Percentiles rank a stretch among this genome's conserved stretches.
These are phyloP conservation scores for Globisporangium spiculum DNA, from an alignment of 352 stramenopile species.

Conservation along the genomic window DNA sequence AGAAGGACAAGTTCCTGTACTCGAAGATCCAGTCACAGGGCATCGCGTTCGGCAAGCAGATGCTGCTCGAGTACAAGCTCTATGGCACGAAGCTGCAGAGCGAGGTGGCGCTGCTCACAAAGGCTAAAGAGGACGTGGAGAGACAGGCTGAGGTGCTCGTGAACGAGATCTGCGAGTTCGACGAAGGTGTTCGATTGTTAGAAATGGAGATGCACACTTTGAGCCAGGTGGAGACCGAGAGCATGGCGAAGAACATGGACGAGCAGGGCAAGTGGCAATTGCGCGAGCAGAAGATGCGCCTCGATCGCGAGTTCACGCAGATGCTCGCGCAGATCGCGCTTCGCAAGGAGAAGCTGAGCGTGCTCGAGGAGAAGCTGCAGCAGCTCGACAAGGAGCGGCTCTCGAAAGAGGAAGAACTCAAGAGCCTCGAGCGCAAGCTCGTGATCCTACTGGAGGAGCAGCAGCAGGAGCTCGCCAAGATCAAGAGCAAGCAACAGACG, in stretches of 20 bases:
- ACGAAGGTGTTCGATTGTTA: conserved; percentile 87
- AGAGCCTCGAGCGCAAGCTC: conserved; percentile 91
- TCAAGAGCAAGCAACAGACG: conserved; percentile 53
- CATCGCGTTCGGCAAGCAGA: conserved; percentile 94
- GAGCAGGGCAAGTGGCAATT: conserved; percentile 85
- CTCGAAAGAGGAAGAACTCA: conserved; percentile 92
- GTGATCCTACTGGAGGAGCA: conserved; percentile 94
- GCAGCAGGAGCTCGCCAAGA: conserved; percentile 87
- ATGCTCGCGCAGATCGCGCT: conserved; percentile 94
- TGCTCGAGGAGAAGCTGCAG: conserved; percentile 86
- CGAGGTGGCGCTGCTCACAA: conserved; percentile 88
- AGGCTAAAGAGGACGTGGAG: conserved; percentile 89
- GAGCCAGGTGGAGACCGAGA: conserved; percentile 89
- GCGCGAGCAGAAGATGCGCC: conserved; percentile 92
- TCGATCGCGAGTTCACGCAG: conserved; percentile 93
- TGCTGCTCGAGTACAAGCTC: conserved; percentile 95
- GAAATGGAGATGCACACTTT: conserved; percentile 93
- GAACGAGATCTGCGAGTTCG: conserved; percentile 93
- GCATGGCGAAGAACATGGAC: conserved; percentile 68
- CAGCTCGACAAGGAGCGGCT: conserved; percentile 84
- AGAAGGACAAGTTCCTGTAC: conserved; percentile 95
- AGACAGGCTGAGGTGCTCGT: conserved; percentile 86
- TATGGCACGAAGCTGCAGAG: conserved; percentile 93
- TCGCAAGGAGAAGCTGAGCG: conserved; percentile 85
- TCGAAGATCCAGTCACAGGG: conserved; percentile 91